These are phyloP conservation scores for Zymoseptoria passerinii DNA, from an alignment of 2,329 filamentous ascomycete species.

Conservation along the genomic window DNA sequence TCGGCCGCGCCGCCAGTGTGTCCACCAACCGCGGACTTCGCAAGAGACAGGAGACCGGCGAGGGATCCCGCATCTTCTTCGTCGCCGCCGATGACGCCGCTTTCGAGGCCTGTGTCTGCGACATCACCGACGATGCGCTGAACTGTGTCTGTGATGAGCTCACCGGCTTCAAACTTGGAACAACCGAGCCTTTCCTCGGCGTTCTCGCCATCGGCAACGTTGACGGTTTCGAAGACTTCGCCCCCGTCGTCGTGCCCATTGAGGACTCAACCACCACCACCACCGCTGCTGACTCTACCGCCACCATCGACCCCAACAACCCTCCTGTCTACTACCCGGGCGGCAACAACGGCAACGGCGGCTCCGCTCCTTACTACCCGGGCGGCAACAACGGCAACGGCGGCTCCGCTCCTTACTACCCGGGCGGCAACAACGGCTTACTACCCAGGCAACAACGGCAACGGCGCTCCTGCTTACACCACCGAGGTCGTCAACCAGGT, in stretches of 20 bases:
- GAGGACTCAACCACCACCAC: not conserved
- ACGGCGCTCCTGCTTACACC: conserved; percentile 6
- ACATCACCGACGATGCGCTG: not conserved
- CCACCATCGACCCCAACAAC: not conserved
- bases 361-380: no score
- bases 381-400: no score
- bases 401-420: no score
- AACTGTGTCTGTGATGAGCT: not conserved
- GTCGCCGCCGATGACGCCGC: no score
- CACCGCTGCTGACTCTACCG: no score
- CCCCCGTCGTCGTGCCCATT: not conserved
- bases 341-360: no score
- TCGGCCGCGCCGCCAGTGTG: not conserved
- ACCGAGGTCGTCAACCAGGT: conserved; percentile 17
- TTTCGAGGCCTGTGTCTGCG: not conserved
- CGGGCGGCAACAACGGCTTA: no score
- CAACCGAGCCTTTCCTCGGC: not conserved
- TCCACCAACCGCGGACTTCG: not conserved
- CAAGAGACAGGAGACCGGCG: not conserved
- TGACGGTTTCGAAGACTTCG: not conserved
- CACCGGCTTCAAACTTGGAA: not conserved
- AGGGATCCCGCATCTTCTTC: not conserved
- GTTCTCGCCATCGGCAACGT: not conserved
- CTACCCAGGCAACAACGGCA: no score
- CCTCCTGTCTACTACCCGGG: not conserved